These are phyloP conservation scores for Glycine latifolia DNA, from an alignment of 306 rosid genomes.

Conservation along the genomic window DNA sequence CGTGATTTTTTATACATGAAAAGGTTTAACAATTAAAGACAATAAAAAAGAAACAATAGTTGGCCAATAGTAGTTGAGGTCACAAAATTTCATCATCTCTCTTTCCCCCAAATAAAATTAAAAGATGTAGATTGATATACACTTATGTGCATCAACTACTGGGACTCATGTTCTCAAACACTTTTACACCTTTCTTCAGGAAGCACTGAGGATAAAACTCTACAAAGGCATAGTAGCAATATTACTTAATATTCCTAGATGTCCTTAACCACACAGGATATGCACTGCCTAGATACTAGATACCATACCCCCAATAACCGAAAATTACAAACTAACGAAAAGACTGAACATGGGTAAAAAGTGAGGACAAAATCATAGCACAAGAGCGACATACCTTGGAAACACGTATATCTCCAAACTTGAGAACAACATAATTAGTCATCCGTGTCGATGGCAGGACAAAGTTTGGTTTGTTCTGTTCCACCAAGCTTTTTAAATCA, in stretches of 20 bases:
- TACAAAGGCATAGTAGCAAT: constrained; percentile 8
- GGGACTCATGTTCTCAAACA: constrained; percentile 6
- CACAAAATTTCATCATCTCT: not conserved
- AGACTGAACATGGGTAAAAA: constrained; percentile 12
- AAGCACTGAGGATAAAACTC: not conserved
- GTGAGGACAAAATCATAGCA: constrained; percentile 2
- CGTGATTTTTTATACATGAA: not conserved
- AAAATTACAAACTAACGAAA: constrained; percentile 13
- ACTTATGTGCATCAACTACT: constrained; percentile 25
- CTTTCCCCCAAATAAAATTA: not conserved
- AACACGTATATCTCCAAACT: constrained; percentile 74
- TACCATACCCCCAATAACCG: constrained; percentile 5
- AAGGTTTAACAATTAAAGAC: constrained; percentile 4
- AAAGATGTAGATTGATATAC: constrained; percentile 13
- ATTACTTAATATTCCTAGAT: constrained; percentile 5
- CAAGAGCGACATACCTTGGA: constrained; percentile 59
- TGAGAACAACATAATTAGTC: constrained; percentile 91
- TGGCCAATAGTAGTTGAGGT: not conserved
- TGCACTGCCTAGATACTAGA: not conserved
- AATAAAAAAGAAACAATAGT: not conserved
- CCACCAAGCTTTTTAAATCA: constrained; percentile 90
- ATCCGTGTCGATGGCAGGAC: constrained; percentile 87
- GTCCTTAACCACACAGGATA: not conserved
- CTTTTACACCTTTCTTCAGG: not conserved
- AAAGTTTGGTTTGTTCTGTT: constrained; percentile 82